phyloP scores from a whole-genome alignment of 345 rosid species.

The Gossypium australe region DNA sequence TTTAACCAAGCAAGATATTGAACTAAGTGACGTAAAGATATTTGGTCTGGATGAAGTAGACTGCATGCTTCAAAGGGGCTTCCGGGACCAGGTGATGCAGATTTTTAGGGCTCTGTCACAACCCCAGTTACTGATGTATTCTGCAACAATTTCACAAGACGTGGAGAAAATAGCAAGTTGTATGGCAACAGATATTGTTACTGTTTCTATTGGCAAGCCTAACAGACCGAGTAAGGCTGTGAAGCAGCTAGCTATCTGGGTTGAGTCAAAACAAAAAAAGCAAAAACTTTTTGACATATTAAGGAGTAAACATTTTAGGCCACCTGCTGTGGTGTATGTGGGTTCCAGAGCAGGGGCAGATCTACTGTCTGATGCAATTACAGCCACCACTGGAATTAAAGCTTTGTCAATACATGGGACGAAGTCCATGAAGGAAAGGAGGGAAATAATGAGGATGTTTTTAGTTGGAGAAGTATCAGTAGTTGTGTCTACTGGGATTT shows the following conservation, averaged over 20 bases:
- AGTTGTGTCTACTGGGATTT: slow-evolving; percentile 75
- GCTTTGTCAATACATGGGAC: slow-evolving; percentile 84
- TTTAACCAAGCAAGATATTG: slow-evolving; percentile 57
- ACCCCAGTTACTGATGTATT: slow-evolving; percentile 79
- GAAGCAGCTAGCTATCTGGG: slow-evolving; percentile 86
- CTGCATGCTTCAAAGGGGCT: slow-evolving; percentile 90
- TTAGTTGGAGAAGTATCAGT: slow-evolving; percentile 69
- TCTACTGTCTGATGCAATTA: slow-evolving; percentile 72
- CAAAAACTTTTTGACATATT: slow-evolving; percentile 86
- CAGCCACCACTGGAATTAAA: slow-evolving; percentile 61
- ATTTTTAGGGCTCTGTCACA: slow-evolving; percentile 62
- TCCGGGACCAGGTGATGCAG: slow-evolving; percentile 86
- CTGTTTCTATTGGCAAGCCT: slow-evolving; percentile 57
- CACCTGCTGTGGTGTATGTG: slow-evolving; percentile 76
- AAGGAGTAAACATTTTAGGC: slow-evolving; percentile 67
- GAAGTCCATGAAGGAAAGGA: slow-evolving; percentile 88
- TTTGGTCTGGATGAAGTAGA: slow-evolving; percentile 89
- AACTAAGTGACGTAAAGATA: slow-evolving; percentile 39
- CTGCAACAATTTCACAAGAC: slow-evolving; percentile 70
- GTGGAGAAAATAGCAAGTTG: slow-evolving; percentile 63
- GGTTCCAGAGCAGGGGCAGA: slow-evolving; percentile 90
- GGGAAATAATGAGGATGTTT: slow-evolving; percentile 64
- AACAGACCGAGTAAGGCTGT: slow-evolving; percentile 63
- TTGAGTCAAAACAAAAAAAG: slow-evolving; percentile 84
- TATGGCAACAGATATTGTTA: slow-evolving; percentile 38